A percentile compares a stretch with the other conserved stretches of the same genome.
Evolutionary conservation across 2,329 filamentous ascomycete genomes (phyloP).

Genomic region (Trichoderma lentiforme): DNA sequence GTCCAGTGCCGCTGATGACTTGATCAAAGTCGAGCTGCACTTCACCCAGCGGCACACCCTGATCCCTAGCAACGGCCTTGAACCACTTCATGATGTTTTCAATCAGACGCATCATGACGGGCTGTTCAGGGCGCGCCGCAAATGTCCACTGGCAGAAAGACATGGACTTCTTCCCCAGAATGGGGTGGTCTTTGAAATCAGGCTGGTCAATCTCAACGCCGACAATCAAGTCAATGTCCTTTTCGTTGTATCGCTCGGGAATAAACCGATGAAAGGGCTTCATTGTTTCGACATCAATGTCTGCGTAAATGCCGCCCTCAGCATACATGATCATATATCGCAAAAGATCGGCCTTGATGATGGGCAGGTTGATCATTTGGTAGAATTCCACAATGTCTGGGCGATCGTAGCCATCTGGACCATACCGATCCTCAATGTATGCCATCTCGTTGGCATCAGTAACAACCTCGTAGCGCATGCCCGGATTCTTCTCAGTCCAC

Average conservation of each 20-base stretch:
- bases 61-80: conserved; percentile 54
- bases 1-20: conserved; percentile 69
- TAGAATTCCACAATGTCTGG: conserved; percentile 64
- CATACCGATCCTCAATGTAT: conserved; percentile 67
- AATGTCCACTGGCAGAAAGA: conserved; percentile 78
- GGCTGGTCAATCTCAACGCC: conserved; percentile 71
- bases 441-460: conserved; percentile 65
- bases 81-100: conserved; percentile 68
- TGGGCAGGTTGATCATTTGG: conserved; percentile 56
- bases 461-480: conserved; percentile 64
- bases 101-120: conserved; percentile 65
- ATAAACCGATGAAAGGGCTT: conserved; percentile 36
- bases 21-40: conserved; percentile 69
- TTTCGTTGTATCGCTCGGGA: conserved; percentile 54
- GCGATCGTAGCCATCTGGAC: conserved; percentile 61
- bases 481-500: conserved; percentile 65
- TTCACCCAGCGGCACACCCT: conserved; percentile 56
- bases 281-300: conserved; percentile 41
- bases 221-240: conserved; percentile 68
- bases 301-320: conserved; percentile 70
- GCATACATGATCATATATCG: conserved; percentile 70
- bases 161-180: conserved; percentile 63
- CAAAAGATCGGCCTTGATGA: conserved; percentile 65
- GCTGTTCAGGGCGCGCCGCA: conserved; percentile 63
- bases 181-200: conserved; percentile 58